Evolutionary conservation across 768 basidiomycete genomes (phyloP), one percentile per base, ranked within the genome.

Genomic region (Mrakia blollopis): DNA sequence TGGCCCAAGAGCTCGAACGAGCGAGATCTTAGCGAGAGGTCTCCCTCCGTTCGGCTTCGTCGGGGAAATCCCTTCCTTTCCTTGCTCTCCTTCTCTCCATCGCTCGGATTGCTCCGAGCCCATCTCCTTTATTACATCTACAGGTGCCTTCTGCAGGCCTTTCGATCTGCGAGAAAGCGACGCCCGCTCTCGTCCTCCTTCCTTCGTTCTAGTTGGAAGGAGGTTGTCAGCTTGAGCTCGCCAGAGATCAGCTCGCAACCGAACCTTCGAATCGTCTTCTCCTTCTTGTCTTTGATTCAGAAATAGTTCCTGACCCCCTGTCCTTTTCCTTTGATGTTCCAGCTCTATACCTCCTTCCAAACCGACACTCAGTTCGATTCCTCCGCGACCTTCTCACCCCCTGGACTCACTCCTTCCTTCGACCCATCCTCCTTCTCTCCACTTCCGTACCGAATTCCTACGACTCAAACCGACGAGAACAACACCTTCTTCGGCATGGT

Each of bases 341-440:
- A 57, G 57, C 18, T 57, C 25, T 57, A 57, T n/a, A 3, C 57
- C 23, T 57, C 57, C 9, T 57, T 57, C 28, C 57, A 57, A 28
- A n/a, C 57, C 57, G 57, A 57, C 57, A 57, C 57, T 28, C 57
- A 57, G 57, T 57, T 57, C 57, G 57, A 57, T 28, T n/a, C 57
- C 25, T 57, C 57, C 7, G 57, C 57, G 57, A 25, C 57, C 1
- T 57, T 57, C 57, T 28, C 57, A 0, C 28, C 57, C 13, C n/a
- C 16, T n/a, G 57, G 25, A 13, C 57, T 57, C 6, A 57, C 57
- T 8, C 28, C 57, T 8, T n/a, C 57, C 57, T 57, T 28, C 57
- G 28, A 57, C 57, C 57, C 25, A 3, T 2, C n/a, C 57, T 57
- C 57, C 57, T 57, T 57, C 28, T 57, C 28, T 10, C 57, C 25